Evolutionary conservation across 2,329 filamentous ascomycete genomes (phyloP).

Genomic region (Neofusicoccum parvum): DNA sequence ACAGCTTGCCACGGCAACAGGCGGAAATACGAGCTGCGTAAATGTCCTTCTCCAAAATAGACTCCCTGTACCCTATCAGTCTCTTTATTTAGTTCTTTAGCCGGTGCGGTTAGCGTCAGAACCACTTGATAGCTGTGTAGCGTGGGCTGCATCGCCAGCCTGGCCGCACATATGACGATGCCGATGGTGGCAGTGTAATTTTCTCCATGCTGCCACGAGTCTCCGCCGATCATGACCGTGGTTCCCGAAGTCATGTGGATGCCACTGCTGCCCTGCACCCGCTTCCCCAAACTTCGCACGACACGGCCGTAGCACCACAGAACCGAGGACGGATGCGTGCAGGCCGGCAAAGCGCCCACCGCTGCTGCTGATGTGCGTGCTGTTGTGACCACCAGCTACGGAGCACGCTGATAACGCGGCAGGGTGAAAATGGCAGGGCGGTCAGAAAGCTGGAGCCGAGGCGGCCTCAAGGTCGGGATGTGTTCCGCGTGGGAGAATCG

Average conservation of each 20-base stretch:
- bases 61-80: neutral
- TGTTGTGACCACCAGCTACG: neutral
- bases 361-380: slow-evolving; percentile 5
- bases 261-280: neutral
- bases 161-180: neutral
- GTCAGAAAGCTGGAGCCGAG: neutral
- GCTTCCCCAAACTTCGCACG: slow-evolving; percentile 4
- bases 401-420: neutral
- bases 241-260: slow-evolving; percentile 9
- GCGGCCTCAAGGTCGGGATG: neutral
- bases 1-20: slow-evolving; percentile 17
- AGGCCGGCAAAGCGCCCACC: neutral
- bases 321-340: slow-evolving; percentile 11
- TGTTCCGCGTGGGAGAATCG: neutral
- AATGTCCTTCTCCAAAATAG: neutral
- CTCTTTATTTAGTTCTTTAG: neutral
- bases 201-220: neutral
- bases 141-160: neutral
- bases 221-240: neutral
- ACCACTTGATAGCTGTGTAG: neutral
- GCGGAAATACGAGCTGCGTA: slow-evolving; percentile 10
- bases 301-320: neutral
- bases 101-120: neutral
- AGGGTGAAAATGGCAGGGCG: neutral
- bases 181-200: neutral